Conservation (phyloP, 1,284 basidiomycete genomes). For the Sporisorium graminicola region DNA sequence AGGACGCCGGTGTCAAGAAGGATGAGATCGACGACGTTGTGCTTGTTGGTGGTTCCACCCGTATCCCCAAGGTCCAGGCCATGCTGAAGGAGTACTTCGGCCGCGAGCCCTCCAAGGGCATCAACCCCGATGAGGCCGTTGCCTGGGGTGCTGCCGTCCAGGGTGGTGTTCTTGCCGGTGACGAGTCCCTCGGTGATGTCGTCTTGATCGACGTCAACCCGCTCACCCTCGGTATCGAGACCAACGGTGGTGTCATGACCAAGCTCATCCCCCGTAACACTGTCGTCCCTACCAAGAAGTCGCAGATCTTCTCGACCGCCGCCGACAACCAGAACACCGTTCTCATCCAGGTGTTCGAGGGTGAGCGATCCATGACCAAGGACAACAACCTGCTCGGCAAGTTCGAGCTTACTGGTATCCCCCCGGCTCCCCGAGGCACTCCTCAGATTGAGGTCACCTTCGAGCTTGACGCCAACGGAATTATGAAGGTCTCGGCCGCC, state of each 20-base stretch:
- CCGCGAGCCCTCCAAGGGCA: conserved; percentile 91
- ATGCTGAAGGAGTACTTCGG: conserved; percentile 95
- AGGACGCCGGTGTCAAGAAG: conserved; percentile 98
- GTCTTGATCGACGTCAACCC: conserved; percentile 97
- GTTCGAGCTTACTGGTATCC: conserved; percentile 92
- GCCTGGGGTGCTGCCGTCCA: conserved; percentile 98
- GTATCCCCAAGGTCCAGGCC: conserved; percentile 95
- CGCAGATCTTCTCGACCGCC: conserved; percentile 91
- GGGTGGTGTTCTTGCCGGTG: conserved; percentile 93
- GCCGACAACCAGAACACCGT: conserved; percentile 70
- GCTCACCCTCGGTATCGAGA: conserved; percentile 95
- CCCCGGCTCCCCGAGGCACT: conserved; percentile 92
- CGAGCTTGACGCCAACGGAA: conserved; percentile 69
- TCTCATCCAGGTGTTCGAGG: conserved; percentile 86
- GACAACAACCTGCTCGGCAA: conserved; percentile 98
- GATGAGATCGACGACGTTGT: conserved; percentile 96
- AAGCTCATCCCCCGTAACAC: conserved; percentile 97
- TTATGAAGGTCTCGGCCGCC: conserved; percentile 68
- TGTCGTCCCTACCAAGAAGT: conserved; percentile 97
- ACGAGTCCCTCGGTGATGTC: conserved; percentile 82
- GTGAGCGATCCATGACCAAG: conserved; percentile 94
- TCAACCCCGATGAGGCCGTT: conserved; percentile 82
- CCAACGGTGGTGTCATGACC: conserved; percentile 97
- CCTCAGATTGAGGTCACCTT: conserved; percentile 70
- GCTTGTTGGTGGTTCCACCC: conserved; percentile 96